Evolutionary conservation across 345 rosid species (phyloP).

Genomic region (Camelina neglecta): DNA sequence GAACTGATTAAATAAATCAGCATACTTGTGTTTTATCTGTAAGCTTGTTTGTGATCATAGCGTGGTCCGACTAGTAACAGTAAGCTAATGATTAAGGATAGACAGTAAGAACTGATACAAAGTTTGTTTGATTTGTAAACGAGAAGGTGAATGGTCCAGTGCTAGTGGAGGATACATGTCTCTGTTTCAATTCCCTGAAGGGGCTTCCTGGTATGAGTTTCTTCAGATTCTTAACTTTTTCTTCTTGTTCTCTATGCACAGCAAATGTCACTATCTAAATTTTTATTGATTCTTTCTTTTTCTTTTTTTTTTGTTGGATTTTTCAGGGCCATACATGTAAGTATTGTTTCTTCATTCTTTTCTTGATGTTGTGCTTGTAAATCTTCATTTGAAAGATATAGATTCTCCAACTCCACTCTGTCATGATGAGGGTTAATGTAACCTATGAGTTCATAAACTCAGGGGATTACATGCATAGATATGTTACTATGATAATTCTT

Average conservation of each 20-base stretch:
- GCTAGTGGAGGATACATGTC: constrained; percentile 95
- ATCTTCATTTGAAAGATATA: neutral
- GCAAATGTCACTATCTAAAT: neutral
- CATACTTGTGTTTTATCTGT: constrained; percentile 5
- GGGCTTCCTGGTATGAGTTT: constrained; percentile 85
- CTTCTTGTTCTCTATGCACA: neutral
- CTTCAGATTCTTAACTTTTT: neutral
- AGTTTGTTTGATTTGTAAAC: constrained; percentile 33
- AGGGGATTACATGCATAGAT: neutral
- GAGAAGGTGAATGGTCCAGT: constrained; percentile 89
- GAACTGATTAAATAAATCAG: neutral
- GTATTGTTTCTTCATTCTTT: constrained; percentile 35
- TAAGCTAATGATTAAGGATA: neutral
- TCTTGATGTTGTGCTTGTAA: constrained; percentile 8
- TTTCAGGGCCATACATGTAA: constrained; percentile 99
- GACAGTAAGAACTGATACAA: neutral
- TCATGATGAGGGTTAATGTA: neutral
- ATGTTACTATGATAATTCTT: neutral
- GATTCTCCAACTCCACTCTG: neutral
- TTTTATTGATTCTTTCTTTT: neutral
- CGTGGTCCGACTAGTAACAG: neutral
- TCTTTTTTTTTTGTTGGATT: constrained; percentile 19
- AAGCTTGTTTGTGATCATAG: neutral
- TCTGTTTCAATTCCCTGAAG: constrained; percentile 90
- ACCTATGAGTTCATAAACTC: neutral